Percentiles rank a stretch among this genome's conserved stretches.
These are phyloP conservation scores for Fragilaria radians DNA, from an alignment of 108 stramenopile species.

Conservation along the genomic window DNA sequence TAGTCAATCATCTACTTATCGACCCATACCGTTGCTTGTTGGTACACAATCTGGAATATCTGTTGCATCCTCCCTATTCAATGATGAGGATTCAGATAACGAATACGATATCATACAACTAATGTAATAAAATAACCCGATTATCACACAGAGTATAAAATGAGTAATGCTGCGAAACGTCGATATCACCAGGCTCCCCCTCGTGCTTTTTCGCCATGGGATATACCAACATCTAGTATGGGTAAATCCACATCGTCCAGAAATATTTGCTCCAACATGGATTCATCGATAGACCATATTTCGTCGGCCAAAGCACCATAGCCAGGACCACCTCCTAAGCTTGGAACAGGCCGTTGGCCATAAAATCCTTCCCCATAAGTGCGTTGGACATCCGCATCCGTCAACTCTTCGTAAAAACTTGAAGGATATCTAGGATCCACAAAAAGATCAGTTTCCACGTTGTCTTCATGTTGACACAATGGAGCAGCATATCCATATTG, in stretches of 20 bases:
- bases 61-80: too few species aligned
- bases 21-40: too few species aligned
- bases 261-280: slow-evolving; percentile 27
- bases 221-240: slow-evolving; percentile 55
- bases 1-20: too few species aligned
- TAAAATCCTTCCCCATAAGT: slow-evolving; percentile 59
- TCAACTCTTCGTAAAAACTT: slow-evolving; percentile 10
- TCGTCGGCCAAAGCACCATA: slow-evolving; percentile 59
- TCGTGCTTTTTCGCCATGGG: slow-evolving; percentile 72
- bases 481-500: slow-evolving; percentile 21
- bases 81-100: too few species aligned
- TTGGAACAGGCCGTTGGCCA: slow-evolving; percentile 60
- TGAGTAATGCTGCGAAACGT: too few species aligned
- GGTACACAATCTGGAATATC: too few species aligned
- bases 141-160: too few species aligned
- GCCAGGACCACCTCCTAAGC: slow-evolving; percentile 54
- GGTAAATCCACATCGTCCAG: slow-evolving; percentile 46
- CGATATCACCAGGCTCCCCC: slow-evolving; percentile 58
- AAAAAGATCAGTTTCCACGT: slow-evolving; percentile 53
- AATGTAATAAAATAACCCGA: too few species aligned
- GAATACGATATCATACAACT: too few species aligned
- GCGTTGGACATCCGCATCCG: slow-evolving; percentile 17
- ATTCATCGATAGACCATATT: slow-evolving; percentile 54
- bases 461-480: slow-evolving; percentile 46
- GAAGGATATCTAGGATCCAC: slow-evolving; percentile 37